Percentiles rank a stretch among this genome's conserved stretches.
These are phyloP conservation scores for Gynandropsis gynandra DNA, from an alignment of 345 rosid species.

Conservation along the genomic window DNA sequence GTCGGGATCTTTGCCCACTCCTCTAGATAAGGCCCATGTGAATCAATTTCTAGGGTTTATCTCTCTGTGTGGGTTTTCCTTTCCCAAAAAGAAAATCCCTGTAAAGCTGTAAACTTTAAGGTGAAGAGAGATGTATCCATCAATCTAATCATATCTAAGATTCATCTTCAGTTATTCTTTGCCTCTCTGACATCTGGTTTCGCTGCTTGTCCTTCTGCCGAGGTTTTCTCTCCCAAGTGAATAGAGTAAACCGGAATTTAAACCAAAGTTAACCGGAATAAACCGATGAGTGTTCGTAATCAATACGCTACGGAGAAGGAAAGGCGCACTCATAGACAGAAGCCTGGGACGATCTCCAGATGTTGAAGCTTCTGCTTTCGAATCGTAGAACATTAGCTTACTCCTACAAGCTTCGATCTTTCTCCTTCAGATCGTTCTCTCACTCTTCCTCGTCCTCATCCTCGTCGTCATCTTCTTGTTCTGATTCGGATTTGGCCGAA, in stretches of 20 bases:
- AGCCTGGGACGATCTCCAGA: constrained; percentile 18
- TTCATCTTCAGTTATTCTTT: too few species aligned
- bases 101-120: too few species aligned
- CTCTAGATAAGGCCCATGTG: constrained; percentile 9
- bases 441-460: constrained; percentile 13
- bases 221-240: not conserved
- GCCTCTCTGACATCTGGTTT: too few species aligned
- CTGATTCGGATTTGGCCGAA: constrained; percentile 28
- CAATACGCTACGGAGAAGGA: too few species aligned
- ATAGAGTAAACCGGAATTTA: constrained; percentile 7
- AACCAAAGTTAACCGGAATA: too few species aligned
- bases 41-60: constrained; percentile 11
- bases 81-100: too few species aligned
- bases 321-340: too few species aligned
- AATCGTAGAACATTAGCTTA: constrained; percentile 17
- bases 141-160: too few species aligned
- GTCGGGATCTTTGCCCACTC: not conserved
- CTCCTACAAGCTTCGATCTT: constrained; percentile 15
- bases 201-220: too few species aligned
- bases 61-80: constrained; percentile 17
- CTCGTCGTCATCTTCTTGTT: constrained; percentile 7
- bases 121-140: not conserved
- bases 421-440: constrained; percentile 17
- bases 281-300: too few species aligned
- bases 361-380: constrained; percentile 41